Evolutionary conservation across 2,329 filamentous ascomycete species (phyloP), one percentile per base, ranked within the genome.

Genomic region (Mariannaea elegans): DNA sequence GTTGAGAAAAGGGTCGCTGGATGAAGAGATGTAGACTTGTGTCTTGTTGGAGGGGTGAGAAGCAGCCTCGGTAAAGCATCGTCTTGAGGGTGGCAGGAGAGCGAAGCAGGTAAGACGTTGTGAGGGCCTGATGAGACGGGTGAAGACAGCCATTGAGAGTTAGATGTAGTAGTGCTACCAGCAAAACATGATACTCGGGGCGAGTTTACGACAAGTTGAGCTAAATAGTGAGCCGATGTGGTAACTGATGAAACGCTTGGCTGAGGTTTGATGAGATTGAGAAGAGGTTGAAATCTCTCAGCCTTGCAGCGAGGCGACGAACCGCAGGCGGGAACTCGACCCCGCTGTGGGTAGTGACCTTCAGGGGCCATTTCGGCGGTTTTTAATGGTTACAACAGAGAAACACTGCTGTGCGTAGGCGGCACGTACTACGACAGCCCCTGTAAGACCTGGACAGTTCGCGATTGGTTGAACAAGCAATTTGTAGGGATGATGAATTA

Each of bases 1-100:
- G 77, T 99, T 99, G 69, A 96, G 80, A 75, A 90, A 94, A 4
- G 95, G 93, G 72, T 96, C 86, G 49, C 78, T 80, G 55, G 87
- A 90, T 61, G 78, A 79, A 10, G 91, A 94, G 61, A 87, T 81
- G 78, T 93, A 93, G 67, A 94, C 83, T 65, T 94, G 90, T 14
- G 83, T 76, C 63, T 77, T 79, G 69, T 80, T 81, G 16, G 78
- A 71, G n/a, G 80, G 72, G 61, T 81, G 66, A 1, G 79, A 73
- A 21, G 79, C 76, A 14, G 77, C 72, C 8, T 77, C 73, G 50
- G 72, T 73, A 23, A 78, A 81, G 68, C 74, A 72, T 47, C 62
- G 59, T 32, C 65, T 65, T 27, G 64, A 53, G 39, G 39, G 19
- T 32, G 61, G 56, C 16, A 56, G 18, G 13, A 31, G 34, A 27